A percentile compares a stretch with the other conserved stretches of the same genome.
These are phyloP conservation scores for Mallotus japonicus DNA, from an alignment of 441 rosid genomes.

Conservation along the genomic window DNA sequence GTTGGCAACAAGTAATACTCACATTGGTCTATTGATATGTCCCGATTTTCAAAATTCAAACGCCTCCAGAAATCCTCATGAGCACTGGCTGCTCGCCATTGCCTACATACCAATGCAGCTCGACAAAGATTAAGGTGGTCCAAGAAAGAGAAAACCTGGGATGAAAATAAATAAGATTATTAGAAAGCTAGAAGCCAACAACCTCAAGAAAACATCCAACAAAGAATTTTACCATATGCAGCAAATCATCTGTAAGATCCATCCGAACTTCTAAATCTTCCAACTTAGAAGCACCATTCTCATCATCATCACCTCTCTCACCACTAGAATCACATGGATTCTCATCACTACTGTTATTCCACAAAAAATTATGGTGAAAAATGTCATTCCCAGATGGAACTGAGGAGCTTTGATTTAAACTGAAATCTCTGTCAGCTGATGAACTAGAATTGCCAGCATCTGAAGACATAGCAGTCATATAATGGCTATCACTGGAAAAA, in stretches of 20 bases:
- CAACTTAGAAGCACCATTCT: constrained; percentile 38
- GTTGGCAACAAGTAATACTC: constrained; percentile 34
- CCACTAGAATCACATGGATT: constrained; percentile 36
- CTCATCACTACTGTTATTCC: constrained; percentile 50
- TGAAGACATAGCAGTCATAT: constrained; percentile 31
- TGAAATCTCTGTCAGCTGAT: constrained; percentile 34
- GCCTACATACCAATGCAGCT: constrained; percentile 89
- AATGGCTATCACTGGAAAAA: constrained; percentile 43
- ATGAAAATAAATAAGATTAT: constrained; percentile 7
- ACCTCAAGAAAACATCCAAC: not conserved
- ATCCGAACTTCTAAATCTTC: constrained; percentile 70
- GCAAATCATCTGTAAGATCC: constrained; percentile 92
- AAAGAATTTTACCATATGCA: constrained; percentile 69
- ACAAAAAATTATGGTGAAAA: constrained; percentile 58
- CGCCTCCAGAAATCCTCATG: constrained; percentile 98
- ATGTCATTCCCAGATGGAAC: constrained; percentile 40
- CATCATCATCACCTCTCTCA: constrained; percentile 52
- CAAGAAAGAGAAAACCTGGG: constrained; percentile 93
- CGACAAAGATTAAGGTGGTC: constrained; percentile 70
- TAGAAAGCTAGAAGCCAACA: not conserved
- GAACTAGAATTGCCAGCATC: constrained; percentile 45
- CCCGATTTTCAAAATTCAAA: constrained; percentile 76
- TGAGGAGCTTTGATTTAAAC: constrained; percentile 37
- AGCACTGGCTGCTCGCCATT: constrained; percentile 93
- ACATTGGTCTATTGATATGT: constrained; percentile 84